Base-by-base conservation (phyloP, 768 basidiomycete species). In the Clathrus columnatus region DNA sequence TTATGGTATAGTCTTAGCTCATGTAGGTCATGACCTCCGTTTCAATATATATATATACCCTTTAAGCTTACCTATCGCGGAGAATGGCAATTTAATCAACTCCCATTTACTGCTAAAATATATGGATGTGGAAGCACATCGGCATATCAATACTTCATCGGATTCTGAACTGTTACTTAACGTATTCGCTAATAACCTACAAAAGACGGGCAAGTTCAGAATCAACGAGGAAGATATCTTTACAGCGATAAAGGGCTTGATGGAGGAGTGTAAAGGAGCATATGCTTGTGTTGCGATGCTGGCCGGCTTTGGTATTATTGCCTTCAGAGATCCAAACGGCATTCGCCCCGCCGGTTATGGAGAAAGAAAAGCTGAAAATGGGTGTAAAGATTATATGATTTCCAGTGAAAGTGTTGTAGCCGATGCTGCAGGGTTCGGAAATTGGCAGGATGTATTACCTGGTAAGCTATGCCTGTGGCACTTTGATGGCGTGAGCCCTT, bases 151-250 rank as follows among this genome's bases (percentile, higher is more conserved):
- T 73, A 99, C 96, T 7, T 89, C 91, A 44, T 96, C 92, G 24
- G 96, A 99, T 73, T 98, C 95, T 4, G 96, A 99, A 70, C 76
- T 99, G 11, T 80, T 99, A 41, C 81, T 99, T 60, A 99, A 99
- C 72, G 91, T 96, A 61, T 91, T 99, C 68, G 96, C 96, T 51
- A 83, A 98, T 75, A 94, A 95, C 63, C 81, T 99, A 17, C 96
- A 99, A 65, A 85, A 97, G 68, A 98, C 95, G 8, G 96, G 95
- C 54, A 99, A 99, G 70, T 94, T 97, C 72, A 90, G 93, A 58
- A 99, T 98, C 74, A 98, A 98, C 66, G 95, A 97, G 66, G 96
- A 99, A 62, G 96, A 99, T 70, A 96, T 99, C 61, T 98, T 99
- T 71, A 89, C 83, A 16, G 95, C 96, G 28, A 83, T 97, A 52